A percentile compares a stretch with the other conserved stretches of the same genome.
Conservation (phyloP, 176 grass and related monocot species). For the Rhynchospora breviuscula region DNA sequence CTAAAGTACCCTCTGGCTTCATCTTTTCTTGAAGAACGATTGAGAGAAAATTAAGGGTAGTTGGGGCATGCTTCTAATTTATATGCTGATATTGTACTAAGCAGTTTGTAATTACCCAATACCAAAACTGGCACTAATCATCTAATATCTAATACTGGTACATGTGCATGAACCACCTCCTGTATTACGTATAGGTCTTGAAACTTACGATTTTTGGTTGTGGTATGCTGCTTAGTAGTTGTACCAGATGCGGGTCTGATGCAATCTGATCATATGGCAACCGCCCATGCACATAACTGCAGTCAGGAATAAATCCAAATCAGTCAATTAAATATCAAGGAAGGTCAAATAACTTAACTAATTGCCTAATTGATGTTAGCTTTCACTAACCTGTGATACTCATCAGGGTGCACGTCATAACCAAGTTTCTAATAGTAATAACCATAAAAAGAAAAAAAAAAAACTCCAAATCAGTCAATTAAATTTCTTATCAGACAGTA, state of each 20-base stretch:
- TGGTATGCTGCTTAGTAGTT: conserved; percentile 55
- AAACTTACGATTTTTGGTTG: conserved; percentile 74
- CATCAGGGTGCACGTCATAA: conserved; percentile 79
- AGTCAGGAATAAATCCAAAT: background rate
- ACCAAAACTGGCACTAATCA: background rate
- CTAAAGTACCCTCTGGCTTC: background rate
- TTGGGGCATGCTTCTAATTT: background rate
- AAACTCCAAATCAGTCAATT: background rate
- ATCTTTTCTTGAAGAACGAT: background rate
- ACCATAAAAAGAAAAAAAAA: background rate
- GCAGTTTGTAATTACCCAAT: background rate
- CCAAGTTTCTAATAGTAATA: conserved; percentile 50
- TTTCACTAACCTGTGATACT: conserved; percentile 79
- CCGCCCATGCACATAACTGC: conserved; percentile 83
- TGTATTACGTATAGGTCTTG: background rate
- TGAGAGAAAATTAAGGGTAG: background rate
- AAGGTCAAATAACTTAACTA: background rate
- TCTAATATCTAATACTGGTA: background rate
- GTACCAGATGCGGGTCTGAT: conserved; percentile 48
- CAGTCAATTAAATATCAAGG: background rate
- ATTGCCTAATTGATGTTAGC: background rate
- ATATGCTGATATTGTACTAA: background rate
- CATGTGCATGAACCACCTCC: background rate
- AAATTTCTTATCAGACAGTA: background rate
- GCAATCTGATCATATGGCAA: conserved; percentile 67